Evolutionary conservation across 2,329 filamentous ascomycete species (phyloP).

Genomic region (Trichoderma hamatum): DNA sequence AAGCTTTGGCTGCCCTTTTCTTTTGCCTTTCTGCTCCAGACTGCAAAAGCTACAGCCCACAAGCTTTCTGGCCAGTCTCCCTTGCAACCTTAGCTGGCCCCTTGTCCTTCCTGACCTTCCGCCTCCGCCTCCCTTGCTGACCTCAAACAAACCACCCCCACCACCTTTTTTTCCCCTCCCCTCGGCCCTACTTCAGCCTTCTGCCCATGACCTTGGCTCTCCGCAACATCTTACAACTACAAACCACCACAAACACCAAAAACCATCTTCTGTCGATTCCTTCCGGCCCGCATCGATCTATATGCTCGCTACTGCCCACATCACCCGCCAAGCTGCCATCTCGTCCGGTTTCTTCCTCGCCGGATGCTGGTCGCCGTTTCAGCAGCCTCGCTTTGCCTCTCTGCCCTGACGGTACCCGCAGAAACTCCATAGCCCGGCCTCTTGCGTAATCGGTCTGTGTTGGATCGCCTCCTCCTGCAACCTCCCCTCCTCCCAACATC

Average conservation of each 20-base stretch:
- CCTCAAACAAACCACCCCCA: conserved; percentile 26
- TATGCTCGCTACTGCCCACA: not conserved
- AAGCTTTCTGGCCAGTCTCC: conserved; percentile 28
- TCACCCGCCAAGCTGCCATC: conserved; percentile 8
- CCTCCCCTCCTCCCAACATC: conserved; percentile 25
- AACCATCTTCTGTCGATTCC: not conserved
- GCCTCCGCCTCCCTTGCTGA: conserved; percentile 33
- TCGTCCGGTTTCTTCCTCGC: not conserved
- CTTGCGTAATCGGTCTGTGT: conserved; percentile 27
- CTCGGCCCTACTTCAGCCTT: conserved; percentile 27
- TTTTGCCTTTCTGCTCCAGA: not conserved
- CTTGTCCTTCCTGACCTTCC: conserved; percentile 29
- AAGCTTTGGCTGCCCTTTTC: not conserved
- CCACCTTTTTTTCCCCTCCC: conserved; percentile 22
- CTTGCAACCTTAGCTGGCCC: conserved; percentile 28
- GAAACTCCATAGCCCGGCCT: conserved; percentile 22
- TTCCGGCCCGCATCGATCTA: not conserved
- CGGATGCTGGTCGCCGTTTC: conserved; percentile 29
- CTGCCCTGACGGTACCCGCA: conserved; percentile 29
- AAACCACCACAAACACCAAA: not conserved
- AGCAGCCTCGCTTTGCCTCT: conserved; percentile 31
- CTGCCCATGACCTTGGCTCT: conserved; percentile 17
- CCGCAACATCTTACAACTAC: conserved; percentile 16
- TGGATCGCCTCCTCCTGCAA: conserved; percentile 27
- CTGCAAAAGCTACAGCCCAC: conserved; percentile 15